Evolutionary conservation across 148 eudicot genomes (phyloP).

Genomic region (Hydrangea macrophylla): DNA sequence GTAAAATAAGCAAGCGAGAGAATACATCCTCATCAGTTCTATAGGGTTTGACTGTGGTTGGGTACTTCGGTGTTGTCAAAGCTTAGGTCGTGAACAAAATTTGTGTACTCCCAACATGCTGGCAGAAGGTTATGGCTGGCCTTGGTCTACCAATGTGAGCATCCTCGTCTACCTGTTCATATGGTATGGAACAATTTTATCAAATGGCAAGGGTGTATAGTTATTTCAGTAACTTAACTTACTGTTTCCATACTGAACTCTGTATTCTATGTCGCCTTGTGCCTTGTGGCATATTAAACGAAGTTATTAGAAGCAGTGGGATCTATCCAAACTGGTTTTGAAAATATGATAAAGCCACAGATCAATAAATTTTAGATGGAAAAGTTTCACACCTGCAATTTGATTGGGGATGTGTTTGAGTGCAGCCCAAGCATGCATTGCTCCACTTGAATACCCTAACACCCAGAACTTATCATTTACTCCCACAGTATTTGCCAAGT

Average conservation of each 20-base stretch:
- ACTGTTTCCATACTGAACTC: too few relatives aligned
- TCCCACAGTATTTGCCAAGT: conserved; percentile 65
- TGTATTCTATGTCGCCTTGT: background rate
- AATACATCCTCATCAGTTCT: background rate
- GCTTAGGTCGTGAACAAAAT: background rate
- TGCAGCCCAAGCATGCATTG: conserved; percentile 88
- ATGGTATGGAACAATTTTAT: too few relatives aligned
- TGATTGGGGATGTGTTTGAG: conserved; percentile 67
- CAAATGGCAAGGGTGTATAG: too few relatives aligned
- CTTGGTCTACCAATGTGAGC: background rate
- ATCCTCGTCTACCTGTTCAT: background rate
- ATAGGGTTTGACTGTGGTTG: background rate
- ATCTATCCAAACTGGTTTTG: background rate
- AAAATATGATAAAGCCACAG: background rate
- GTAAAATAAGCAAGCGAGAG: background rate
- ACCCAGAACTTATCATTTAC: conserved; percentile 77
- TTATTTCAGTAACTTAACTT: too few relatives aligned
- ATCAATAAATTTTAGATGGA: background rate
- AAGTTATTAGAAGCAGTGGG: background rate
- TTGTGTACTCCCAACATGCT: background rate
- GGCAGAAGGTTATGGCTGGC: background rate
- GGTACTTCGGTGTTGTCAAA: background rate
- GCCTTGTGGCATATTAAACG: background rate
- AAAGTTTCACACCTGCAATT: conserved; percentile 57
- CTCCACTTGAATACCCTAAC: conserved; percentile 77